phyloP scores from a whole-genome alignment of 192 early-diverging fungal species.

The Pilaira anomala region DNA sequence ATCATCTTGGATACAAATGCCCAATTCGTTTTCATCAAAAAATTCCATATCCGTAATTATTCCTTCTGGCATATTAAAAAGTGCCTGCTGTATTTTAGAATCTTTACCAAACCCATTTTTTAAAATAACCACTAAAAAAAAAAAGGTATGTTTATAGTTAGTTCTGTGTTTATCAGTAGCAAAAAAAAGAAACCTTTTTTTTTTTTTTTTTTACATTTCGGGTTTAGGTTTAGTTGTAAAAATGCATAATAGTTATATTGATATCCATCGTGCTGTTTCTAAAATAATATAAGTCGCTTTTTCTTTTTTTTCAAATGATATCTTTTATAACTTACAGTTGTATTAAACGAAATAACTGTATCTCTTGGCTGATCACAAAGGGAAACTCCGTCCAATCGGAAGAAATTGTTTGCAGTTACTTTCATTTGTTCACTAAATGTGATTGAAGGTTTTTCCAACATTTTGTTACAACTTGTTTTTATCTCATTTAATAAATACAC shows the following conservation, averaged over 20 bases:
- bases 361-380: constrained; percentile 8
- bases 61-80: neutral
- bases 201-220: constrained; percentile 13
- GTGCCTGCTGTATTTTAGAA: too few relatives aligned
- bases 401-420: neutral
- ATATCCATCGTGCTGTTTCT: too few relatives aligned
- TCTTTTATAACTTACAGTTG: too few relatives aligned
- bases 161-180: neutral
- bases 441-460: constrained; percentile 1
- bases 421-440: neutral
- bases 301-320: too few relatives aligned
- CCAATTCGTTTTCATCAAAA: constrained; percentile 7
- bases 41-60: constrained; percentile 8
- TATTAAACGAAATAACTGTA: too few relatives aligned
- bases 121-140: neutral
- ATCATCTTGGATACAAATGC: constrained; percentile 8
- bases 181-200: neutral
- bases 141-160: too few relatives aligned
- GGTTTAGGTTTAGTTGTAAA: constrained; percentile 4
- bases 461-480: constrained; percentile 6
- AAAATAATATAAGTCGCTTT: too few relatives aligned
- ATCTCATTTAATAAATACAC: neutral
- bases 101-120: neutral
- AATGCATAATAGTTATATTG: constrained; percentile 16
- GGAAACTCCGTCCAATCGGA: constrained; percentile 8